phyloP scores from a whole-genome alignment of 1,284 basidiomycete species.

The Hymenochaete sp. region DNA sequence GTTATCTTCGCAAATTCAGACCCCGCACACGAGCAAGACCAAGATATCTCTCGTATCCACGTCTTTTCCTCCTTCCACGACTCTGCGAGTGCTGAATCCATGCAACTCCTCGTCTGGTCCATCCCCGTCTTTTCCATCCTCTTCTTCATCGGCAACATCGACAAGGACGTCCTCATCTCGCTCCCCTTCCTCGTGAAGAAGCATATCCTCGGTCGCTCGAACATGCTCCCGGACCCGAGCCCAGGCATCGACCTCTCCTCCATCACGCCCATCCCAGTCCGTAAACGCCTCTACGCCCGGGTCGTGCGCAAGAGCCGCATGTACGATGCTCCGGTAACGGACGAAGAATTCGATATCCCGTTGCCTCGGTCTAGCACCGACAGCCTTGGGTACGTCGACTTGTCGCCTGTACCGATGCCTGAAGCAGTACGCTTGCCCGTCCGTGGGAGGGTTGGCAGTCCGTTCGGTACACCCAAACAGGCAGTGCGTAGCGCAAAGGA shows the following conservation, averaged over 20 bases:
- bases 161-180: conserved; percentile 6
- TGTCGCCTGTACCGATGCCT: conserved; percentile 5
- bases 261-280: conserved; percentile 6
- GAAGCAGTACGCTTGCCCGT: no score
- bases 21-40: neutral
- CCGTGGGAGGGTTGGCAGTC: no score
- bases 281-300: neutral
- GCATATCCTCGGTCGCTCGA: neutral
- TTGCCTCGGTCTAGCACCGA: conserved; percentile 4
- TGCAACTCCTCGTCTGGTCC: conserved; percentile 8
- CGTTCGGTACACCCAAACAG: no score
- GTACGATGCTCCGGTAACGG: conserved; percentile 4
- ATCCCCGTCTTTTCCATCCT: conserved; percentile 8
- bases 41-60: conserved; percentile 6
- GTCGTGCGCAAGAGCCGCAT: conserved; percentile 1
- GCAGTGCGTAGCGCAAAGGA: no score
- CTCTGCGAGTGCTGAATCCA: neutral
- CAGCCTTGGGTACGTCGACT: neutral
- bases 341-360: conserved; percentile 7
- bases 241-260: conserved; percentile 9
- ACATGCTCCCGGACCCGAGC: neutral
- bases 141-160: conserved; percentile 8
- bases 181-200: conserved; percentile 5
- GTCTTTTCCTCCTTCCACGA: conserved; percentile 1
- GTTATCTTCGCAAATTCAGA: neutral